Evolutionary conservation across 2,329 filamentous ascomycete species (phyloP).

Genomic region (Fragosphaeria purpurea): DNA sequence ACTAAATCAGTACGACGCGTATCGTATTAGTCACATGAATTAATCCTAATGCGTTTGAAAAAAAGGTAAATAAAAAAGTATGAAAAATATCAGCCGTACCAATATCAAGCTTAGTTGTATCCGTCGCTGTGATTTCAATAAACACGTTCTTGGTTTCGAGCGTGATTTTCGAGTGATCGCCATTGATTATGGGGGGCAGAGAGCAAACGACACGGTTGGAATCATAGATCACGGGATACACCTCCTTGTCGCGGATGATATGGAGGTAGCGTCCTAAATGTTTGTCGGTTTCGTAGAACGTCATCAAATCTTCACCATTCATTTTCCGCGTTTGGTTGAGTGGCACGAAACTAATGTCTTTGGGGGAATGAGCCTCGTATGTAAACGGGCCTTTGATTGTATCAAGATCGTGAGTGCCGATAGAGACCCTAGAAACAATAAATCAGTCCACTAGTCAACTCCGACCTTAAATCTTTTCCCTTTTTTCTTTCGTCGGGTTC

Average conservation of each 20-base stretch:
- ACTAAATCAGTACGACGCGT: slow-evolving; percentile 1
- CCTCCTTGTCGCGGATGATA: slow-evolving; percentile 86
- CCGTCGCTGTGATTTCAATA: slow-evolving; percentile 89
- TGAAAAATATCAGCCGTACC: slow-evolving; percentile 32
- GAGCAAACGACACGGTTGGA: slow-evolving; percentile 80
- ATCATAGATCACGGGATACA: slow-evolving; percentile 95
- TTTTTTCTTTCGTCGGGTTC: neutral
- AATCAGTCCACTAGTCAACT: neutral
- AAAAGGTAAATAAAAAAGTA: slow-evolving; percentile 27
- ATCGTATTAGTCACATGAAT: no score
- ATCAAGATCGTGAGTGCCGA: slow-evolving; percentile 93
- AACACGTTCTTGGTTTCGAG: slow-evolving; percentile 86
- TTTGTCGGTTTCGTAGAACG: slow-evolving; percentile 90
- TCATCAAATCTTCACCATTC: slow-evolving; percentile 81
- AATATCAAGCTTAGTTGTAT: slow-evolving; percentile 92
- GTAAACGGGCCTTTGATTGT: slow-evolving; percentile 91
- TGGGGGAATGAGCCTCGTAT: slow-evolving; percentile 86
- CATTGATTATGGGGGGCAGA: slow-evolving; percentile 94
- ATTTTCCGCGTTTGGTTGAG: slow-evolving; percentile 87
- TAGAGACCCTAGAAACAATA: slow-evolving; percentile 52
- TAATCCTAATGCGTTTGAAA: no score
- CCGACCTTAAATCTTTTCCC: no score
- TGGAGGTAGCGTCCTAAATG: slow-evolving; percentile 73
- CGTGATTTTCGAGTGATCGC: slow-evolving; percentile 92
- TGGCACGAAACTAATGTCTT: slow-evolving; percentile 82